Conservation (phyloP, 177 flowering plant species). For the Vitis hybrid region DNA sequence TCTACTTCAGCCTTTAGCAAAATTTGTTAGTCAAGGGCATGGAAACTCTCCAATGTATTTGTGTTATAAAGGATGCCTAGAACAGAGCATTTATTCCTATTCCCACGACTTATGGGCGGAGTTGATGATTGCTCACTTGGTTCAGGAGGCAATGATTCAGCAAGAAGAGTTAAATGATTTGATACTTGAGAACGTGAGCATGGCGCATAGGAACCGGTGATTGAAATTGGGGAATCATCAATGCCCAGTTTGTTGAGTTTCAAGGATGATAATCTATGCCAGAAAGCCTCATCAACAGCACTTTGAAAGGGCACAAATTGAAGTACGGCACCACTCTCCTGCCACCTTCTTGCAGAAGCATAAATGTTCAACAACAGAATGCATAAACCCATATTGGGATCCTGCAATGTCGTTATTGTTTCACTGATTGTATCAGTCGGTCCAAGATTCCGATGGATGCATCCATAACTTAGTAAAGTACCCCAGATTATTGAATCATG, state of each 20-base stretch:
- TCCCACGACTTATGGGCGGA: conserved; percentile 35
- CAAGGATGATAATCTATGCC: conserved; percentile 85
- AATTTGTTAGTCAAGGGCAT: conserved; percentile 60
- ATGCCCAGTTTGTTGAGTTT: conserved; percentile 85
- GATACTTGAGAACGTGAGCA: conserved; percentile 75
- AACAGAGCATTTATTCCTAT: conserved; percentile 79
- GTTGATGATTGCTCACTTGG: conserved; percentile 38
- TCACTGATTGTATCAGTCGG: too few relatives aligned
- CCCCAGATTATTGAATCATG: too few relatives aligned
- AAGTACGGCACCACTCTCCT: conserved; percentile 37
- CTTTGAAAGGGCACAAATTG: conserved; percentile 78
- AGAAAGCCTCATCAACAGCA: conserved; percentile 84
- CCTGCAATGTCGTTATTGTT: too few relatives aligned
- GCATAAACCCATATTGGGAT: too few relatives aligned
- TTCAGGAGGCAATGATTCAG: conserved; percentile 85
- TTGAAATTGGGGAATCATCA: conserved; percentile 81
- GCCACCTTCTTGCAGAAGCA: background rate
- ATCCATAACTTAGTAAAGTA: too few relatives aligned
- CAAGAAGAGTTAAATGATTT: conserved; percentile 70
- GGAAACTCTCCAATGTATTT: conserved; percentile 81
- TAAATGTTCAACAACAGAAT: too few relatives aligned
- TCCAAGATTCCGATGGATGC: too few relatives aligned
- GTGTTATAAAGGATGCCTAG: conserved; percentile 88
- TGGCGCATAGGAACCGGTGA: conserved; percentile 91
- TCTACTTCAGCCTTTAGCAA: conserved; percentile 72